Evolutionary conservation across 768 basidiomycete species (phyloP), one percentile per base, ranked within the genome.

Genomic region (Phylloporus sp.): DNA sequence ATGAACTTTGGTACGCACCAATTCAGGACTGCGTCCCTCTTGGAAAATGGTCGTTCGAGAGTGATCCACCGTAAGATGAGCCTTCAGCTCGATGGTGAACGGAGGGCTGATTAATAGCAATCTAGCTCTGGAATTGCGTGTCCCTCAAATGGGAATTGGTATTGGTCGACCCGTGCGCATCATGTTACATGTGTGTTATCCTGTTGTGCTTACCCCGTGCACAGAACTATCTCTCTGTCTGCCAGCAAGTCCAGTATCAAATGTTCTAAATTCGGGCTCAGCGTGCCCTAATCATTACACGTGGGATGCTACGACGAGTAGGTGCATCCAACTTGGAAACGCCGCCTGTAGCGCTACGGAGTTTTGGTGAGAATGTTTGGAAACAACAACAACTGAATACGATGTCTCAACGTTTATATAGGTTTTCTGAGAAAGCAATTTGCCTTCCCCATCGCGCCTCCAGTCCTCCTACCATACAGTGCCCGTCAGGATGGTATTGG

Each of bases 401-500:
- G 15, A 37, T 1, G 18, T 38, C 44, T 46, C 42, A 38, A 15
- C n/a, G 9, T 4, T 29, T 20, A 14, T 2, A 20, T 37, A 57
- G 37, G 49, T 60, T 61, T 45, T 38, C 46, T 2, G 49, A 54
- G 14, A 48, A 24, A 32, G 44, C 33, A 34, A 47, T 36, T 6
- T 59, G 52, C 23, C 46, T 57, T 29, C 18, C 41, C 18, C 58
- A 46, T 20, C 46, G 38, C 17, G 17, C 23, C 42, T 3, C 9
- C 22, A 22, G 15, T 15, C 38, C 27, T 39, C 11, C 54, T 3
- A 42, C 21, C 20, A 10, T 22, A 6, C 28, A 23, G 11, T 57
- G 58, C 34, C 58, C 52, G 14, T 41, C 45, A 8, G 50, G 46
- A 17, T 57, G 58, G 55, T 60, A 60, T 23, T 60, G 46, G 55